These are phyloP conservation scores for Globisporangium parvum DNA, from an alignment of 352 stramenopile genomes.

Conservation along the genomic window DNA sequence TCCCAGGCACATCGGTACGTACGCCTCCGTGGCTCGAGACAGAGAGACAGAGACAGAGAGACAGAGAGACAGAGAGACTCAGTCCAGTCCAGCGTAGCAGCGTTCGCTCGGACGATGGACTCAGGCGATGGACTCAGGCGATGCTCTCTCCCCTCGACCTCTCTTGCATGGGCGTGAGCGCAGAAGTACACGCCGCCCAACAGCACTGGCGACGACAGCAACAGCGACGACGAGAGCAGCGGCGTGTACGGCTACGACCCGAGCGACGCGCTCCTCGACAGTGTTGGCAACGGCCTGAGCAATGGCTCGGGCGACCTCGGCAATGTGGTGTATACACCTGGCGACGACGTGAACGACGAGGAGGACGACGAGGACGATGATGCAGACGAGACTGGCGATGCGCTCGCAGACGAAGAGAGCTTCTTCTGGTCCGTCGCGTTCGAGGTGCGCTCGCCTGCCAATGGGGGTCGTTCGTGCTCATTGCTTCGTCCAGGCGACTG, in stretches of 20 bases:
- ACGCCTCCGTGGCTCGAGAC: background rate
- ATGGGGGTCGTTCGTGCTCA: background rate
- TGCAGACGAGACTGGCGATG: slow-evolving; percentile 15
- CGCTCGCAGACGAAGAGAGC: slow-evolving; percentile 62
- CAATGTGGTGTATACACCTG: too few relatives aligned
- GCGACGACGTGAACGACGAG: too few relatives aligned
- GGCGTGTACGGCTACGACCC: slow-evolving; percentile 4
- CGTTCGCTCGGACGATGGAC: too few relatives aligned
- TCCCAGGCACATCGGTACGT: slow-evolving; percentile 28
- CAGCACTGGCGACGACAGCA: slow-evolving; percentile 9
- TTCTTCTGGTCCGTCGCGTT: slow-evolving; percentile 87
- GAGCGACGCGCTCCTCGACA: background rate
- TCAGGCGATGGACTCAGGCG: too few relatives aligned
- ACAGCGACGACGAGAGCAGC: slow-evolving; percentile 3
- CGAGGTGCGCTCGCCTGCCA: slow-evolving; percentile 37
- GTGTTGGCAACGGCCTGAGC: background rate
- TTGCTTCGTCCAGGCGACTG: background rate
- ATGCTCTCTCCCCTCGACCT: background rate
- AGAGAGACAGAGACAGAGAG: too few relatives aligned
- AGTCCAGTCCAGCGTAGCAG: too few relatives aligned
- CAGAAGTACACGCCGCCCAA: slow-evolving; percentile 14
- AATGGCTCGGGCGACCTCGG: slow-evolving; percentile 2
- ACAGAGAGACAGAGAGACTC: too few relatives aligned
- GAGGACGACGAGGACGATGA: slow-evolving; percentile 3
- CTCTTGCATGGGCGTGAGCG: background rate